Base-by-base conservation (phyloP, 106 monocot species). In the Platanthera guangdongensis region DNA sequence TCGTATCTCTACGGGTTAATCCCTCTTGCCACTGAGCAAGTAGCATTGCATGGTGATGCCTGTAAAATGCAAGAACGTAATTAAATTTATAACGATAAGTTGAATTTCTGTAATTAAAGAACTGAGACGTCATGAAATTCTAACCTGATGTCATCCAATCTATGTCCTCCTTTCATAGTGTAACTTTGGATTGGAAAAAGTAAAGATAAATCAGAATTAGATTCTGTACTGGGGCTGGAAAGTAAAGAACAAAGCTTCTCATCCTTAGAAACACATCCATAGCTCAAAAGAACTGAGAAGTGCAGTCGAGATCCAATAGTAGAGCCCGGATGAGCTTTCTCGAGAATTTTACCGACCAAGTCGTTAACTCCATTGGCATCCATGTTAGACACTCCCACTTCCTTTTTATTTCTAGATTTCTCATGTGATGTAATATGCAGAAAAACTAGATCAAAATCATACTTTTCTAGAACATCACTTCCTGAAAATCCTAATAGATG, bases 1-100 rank as follows among this genome's bases (percentile, higher is more conserved):
- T 75, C 71, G 68, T 52, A 71, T 93, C 93, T 57, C 77, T 84
- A 15, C 91, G 90, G 25, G 91, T 93, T 22, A 93, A 89, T 12
- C 89, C 89, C 39, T 97, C 89, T 63, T 97, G 96, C 91, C 82
- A 93, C 76, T 93, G 93, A 74, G 89, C 91, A 64, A 93, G 65
- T 76, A 97, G 65, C 84, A 97, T 84, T 25, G 96, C 91, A 85
- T 93, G 86, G 73, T 97, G 87, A 81, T 91, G 85, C 80, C 93
- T 97, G 79, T 55, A 65, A 28, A 79, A 52, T 52, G 82, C 4
- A 3, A 39, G 39, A 39, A 39, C 0, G 39, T 39, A 49, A 78
- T 79, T 72, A 32, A 53, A 15, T 57, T 53, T 8, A 13, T 30
- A 79, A 72, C 14, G 62, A 52, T 12, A 55, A 21, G 15, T 54